phyloP scores from a whole-genome alignment of 495 filamentous ascomycete species.

The Cetradonia linearis region DNA sequence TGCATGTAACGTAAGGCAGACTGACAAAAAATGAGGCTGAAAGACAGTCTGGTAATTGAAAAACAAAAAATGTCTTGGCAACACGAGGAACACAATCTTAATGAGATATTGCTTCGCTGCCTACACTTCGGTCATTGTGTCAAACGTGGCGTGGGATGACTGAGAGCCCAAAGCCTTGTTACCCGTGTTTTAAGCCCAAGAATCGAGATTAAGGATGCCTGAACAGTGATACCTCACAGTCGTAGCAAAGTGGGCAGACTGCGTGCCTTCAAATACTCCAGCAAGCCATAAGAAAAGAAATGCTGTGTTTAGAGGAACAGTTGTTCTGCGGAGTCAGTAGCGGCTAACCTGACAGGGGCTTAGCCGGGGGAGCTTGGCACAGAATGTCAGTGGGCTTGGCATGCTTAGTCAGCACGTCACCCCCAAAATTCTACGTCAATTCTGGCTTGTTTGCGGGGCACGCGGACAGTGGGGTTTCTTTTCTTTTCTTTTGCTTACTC shows the following conservation, averaged over 20 bases:
- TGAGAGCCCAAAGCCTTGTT: not conserved
- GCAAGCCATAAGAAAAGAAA: not conserved
- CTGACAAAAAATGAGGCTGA: not conserved
- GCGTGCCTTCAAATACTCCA: not conserved
- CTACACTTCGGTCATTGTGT: no score
- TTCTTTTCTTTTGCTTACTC: not conserved
- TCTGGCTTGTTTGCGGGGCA: constrained; percentile 3
- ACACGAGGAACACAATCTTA: no score
- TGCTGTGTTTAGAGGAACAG: not conserved
- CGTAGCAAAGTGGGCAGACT: not conserved
- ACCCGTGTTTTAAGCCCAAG: not conserved
- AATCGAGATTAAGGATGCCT: not conserved
- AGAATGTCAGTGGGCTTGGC: not conserved
- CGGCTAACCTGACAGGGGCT: no score
- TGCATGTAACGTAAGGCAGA: not conserved
- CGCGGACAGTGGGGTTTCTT: no score
- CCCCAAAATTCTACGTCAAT: not conserved
- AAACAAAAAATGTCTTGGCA: no score
- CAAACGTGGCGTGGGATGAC: no score
- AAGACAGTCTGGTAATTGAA: not conserved
- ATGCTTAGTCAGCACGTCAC: not conserved
- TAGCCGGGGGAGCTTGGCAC: no score
- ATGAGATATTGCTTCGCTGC: no score
- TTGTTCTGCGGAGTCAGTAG: no score
- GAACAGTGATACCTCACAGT: not conserved